Base-by-base conservation (phyloP, 2,329 filamentous ascomycete species). In the Fusarium luffae region DNA sequence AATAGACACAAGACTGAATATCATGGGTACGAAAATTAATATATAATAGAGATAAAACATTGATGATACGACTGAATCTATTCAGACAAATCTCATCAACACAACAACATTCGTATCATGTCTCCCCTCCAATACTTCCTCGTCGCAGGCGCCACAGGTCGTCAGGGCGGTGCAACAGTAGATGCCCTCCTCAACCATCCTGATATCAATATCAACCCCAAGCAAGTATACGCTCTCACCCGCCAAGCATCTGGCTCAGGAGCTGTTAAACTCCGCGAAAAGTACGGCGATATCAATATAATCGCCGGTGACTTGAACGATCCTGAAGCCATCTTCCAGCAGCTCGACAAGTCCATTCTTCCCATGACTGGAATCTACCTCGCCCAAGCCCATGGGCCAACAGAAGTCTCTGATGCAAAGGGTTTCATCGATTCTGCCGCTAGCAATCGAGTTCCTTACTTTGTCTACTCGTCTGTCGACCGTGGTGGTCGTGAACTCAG, bases 381-480 rank as follows among this genome's bases (percentile, higher is more conserved):
- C 13, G 73, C 73, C 2, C 73, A 75, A n/a, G 71, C 73, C 4
- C 73, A 79, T 79, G 54, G 84, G 80, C 30, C 66, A 2, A 68
- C 66, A 72, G 82, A 86, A 65, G 63, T 76, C 18, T 46, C 68
- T 4, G 86, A 90, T 70, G 88, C 87, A 56, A 88, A 83, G 41
- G 80, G 77, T 1, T 74, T 90, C 7, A 80, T 89, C 41, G 83
- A 88, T 51, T 83, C 83, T 12, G 82, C 86, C 1, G 71, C 86
- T 28, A 80, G 81, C 16, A 75, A 85, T 40, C 80, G 81, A 7
- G 83, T 89, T 30, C 79, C 82, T 34, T 85, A 87, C 71, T 88
- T 91, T 66, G 84, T 91, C 44, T 91, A 90, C 76, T 86, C 84
- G 2, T 88, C 85, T 41, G 87, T 90, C 14, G 89, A 91, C 61